Evolutionary conservation across 2,329 filamentous ascomycete species (phyloP), one percentile per base, ranked within the genome.

Genomic region (Aspergillus ochraceus): DNA sequence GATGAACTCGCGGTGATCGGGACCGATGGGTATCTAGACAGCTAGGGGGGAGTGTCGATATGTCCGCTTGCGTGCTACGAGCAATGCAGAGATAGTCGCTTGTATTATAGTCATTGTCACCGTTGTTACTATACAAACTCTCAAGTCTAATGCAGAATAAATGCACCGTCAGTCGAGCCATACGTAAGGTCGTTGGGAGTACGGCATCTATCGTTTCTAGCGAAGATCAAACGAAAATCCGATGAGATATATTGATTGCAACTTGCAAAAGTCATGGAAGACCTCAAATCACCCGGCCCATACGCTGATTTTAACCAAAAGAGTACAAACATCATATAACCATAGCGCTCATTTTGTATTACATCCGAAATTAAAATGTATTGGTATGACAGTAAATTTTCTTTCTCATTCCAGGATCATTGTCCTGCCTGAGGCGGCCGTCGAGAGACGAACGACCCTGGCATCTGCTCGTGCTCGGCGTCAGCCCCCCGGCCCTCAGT

Each of bases 1-100:
- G 67, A 74, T 72, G 17, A 75, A 67, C 17, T 4, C 45, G 19
- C 45, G 45, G 57, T 71, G 63, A 59, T 58, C 49, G 45, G 12
- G 32, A 17, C 14, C 32, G 32, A 14, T 47, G 5, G 11, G 30
- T 30, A 49, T 46, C 42, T 46, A 46, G 42, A n/a, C 17, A 5
- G 42, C 19, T 22, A 14, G 45, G 3, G 22, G 12, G 11, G 24
- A 17, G 8, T 47, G 19, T 47, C 19, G 10, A 20, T 24, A 24
- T 22, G 22, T 12, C 32, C 17, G 4, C 32, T 17, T 17, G 11
- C 32, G 32, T 36, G 10, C 11, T 12, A 36, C 32, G 11, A 36
- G 32, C 32, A 12, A 36, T 17, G 32, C 11, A 14, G 32, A 36
- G 5, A 42, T 42, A 14, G 14, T 17, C 36, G 17, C 36, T 42